phyloP scores from a whole-genome alignment of 257 asterid species.

The Cordia subcordata region DNA sequence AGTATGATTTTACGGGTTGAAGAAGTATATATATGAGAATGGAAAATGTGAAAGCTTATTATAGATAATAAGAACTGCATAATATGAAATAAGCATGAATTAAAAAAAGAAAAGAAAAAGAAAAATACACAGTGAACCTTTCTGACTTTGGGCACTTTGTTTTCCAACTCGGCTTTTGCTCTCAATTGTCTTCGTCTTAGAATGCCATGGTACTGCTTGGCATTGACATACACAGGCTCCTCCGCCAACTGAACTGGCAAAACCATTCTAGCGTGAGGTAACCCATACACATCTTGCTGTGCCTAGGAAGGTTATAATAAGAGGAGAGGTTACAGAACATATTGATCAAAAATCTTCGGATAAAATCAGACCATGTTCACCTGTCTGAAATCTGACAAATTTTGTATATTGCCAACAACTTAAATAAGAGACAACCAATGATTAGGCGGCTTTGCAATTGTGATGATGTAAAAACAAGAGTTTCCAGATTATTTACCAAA shows the following conservation, averaged over 20 bases:
- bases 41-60: too few relatives aligned
- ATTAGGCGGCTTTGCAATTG: too few relatives aligned
- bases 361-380: too few relatives aligned
- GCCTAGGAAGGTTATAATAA: constrained; percentile 19
- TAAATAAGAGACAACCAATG: too few relatives aligned
- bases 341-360: too few relatives aligned
- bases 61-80: too few relatives aligned
- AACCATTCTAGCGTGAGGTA: constrained; percentile 16
- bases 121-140: constrained; percentile 53
- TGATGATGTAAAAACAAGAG: not conserved
- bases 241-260: constrained; percentile 27
- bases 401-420: not conserved
- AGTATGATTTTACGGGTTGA: too few relatives aligned
- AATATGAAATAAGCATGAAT: too few relatives aligned
- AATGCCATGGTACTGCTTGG: constrained; percentile 33
- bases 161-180: constrained; percentile 55
- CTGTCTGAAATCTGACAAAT: too few relatives aligned
- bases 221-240: constrained; percentile 39
- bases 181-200: constrained; percentile 51
- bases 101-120: too few relatives aligned
- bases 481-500: constrained; percentile 21
- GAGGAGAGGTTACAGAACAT: not conserved
- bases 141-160: constrained; percentile 27
- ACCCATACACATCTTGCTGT: constrained; percentile 20
- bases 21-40: too few relatives aligned